Base-by-base conservation (phyloP, 1,284 basidiomycete species). In the Tylopilus orsonianus region DNA sequence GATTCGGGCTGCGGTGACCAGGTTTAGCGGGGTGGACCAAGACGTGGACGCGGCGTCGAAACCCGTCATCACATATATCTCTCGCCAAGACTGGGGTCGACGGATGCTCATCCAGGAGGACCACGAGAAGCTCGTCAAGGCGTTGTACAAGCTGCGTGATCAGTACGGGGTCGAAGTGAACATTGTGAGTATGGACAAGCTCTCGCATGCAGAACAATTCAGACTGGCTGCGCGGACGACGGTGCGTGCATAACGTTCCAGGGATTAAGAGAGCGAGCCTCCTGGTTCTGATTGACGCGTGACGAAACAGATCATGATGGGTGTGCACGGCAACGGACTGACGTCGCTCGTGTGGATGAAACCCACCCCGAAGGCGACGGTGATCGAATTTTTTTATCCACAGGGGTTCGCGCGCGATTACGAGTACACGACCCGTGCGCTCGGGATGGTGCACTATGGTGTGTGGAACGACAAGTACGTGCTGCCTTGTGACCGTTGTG, bases 301-400 rank as follows among this genome's bases (percentile, higher is more conserved):
- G 13, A 37, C 37, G 44, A 18, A 13, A 7, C 33, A 92, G 87
- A 86, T 93, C 57, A 78, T 93, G 80, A 84, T 92, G 78, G 90
- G 90, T 49, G 84, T 93, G 14, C 91, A 94, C 60, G 91, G 91
- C 8, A 91, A 93, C 62, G 91, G 90, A 36, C 67, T 94, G 30
- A 92, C 91, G 0, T 79, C 87, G 10, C 72, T 92, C 2, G 62
- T 93, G 5, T 94, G 90, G 90, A 92, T 93, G 90, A 81, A 84
- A 23, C 87, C 88, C 1, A 79, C 77, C 1, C 80, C 80, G 9
- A 73, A 82, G 14, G 76, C 85, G 16, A 90, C 88, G 0, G 87
- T 93, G 39, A 91, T 94, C 69, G 92, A 95, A 62, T 92, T 94
- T 67, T 93, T 93, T 70, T 92, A 73, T 66, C 90, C 91, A 3